These are phyloP conservation scores for Rhodosporidiobolus odoratus DNA, from an alignment of 768 basidiomycete species.

Conservation along the genomic window DNA sequence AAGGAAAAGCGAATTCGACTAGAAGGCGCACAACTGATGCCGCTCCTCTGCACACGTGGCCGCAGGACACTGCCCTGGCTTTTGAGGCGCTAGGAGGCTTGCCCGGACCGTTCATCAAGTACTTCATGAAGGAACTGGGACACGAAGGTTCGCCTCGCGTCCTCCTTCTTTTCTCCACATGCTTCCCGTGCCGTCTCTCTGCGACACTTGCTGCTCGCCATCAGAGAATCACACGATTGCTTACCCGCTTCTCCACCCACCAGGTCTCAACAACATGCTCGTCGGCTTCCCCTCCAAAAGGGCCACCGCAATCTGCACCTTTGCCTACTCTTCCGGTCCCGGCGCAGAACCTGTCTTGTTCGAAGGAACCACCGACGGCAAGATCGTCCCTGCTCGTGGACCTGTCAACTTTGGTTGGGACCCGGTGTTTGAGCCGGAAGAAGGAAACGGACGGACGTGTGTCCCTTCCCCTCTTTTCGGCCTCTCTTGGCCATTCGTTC, in stretches of 20 bases:
- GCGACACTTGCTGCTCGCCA: too few relatives aligned
- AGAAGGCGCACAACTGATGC: not conserved
- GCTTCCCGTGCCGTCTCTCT: not conserved
- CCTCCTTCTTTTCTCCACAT: not conserved
- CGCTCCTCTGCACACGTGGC: slow-evolving; percentile 32
- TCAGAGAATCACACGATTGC: not conserved
- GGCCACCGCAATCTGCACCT: slow-evolving; percentile 90
- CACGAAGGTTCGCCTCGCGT: slow-evolving; percentile 70
- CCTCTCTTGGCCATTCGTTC: not conserved
- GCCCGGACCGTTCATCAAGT: slow-evolving; percentile 95
- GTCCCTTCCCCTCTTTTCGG: slow-evolving; percentile 32
- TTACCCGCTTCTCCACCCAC: not conserved
- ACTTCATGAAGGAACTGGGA: slow-evolving; percentile 75
- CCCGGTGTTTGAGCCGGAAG: slow-evolving; percentile 67
- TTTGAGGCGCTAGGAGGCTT: slow-evolving; percentile 83
- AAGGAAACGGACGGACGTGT: slow-evolving; percentile 70
- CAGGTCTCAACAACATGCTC: slow-evolving; percentile 76
- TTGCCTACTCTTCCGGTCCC: slow-evolving; percentile 85
- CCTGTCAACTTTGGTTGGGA: slow-evolving; percentile 83
- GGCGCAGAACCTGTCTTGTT: slow-evolving; percentile 70
- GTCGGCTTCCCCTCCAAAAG: slow-evolving; percentile 65
- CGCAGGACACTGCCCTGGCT: slow-evolving; percentile 84
- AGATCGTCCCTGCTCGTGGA: slow-evolving; percentile 81
- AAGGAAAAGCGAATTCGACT: not conserved
- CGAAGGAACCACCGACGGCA: slow-evolving; percentile 81